phyloP scores from a whole-genome alignment of 305 asterid genomes.

The Fraxinus latifolia region DNA sequence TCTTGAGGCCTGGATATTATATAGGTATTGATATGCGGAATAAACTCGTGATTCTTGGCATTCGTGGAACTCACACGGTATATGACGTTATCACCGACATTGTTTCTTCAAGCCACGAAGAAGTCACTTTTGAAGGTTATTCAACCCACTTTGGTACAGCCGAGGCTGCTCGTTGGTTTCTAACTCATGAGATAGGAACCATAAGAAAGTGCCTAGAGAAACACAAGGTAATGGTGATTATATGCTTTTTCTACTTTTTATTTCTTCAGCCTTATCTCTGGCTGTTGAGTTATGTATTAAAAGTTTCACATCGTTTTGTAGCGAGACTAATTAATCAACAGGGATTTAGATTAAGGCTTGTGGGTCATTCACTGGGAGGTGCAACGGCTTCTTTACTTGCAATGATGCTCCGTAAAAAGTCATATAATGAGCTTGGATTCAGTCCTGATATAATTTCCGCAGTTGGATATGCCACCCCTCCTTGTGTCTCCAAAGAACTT shows the following conservation, averaged over 20 bases:
- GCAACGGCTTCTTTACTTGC: constrained; percentile 91
- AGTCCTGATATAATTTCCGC: constrained; percentile 79
- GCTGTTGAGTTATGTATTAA: constrained; percentile 2
- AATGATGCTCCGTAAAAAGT: constrained; percentile 73
- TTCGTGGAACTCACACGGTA: constrained; percentile 88
- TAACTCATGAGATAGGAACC: constrained; percentile 65
- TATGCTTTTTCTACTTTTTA: constrained; percentile 3
- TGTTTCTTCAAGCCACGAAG: constrained; percentile 78
- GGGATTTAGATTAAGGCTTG: constrained; percentile 97
- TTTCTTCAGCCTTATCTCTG: constrained; percentile 2
- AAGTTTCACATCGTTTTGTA: constrained; percentile 5
- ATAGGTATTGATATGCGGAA: constrained; percentile 72
- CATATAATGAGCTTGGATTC: constrained; percentile 74
- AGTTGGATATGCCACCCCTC: constrained; percentile 77
- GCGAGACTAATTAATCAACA: constrained; percentile 59
- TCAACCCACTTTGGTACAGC: constrained; percentile 88
- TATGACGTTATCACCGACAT: constrained; percentile 83
- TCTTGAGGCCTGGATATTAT: constrained; percentile 89
- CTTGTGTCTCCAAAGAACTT: constrained; percentile 86
- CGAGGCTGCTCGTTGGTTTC: constrained; percentile 97
- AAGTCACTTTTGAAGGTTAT: constrained; percentile 70
- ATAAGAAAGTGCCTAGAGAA: constrained; percentile 65
- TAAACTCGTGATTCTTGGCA: constrained; percentile 76
- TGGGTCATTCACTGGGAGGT: constrained; percentile 97
- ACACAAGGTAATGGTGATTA: constrained; percentile 56